Evolutionary conservation across 2,329 filamentous ascomycete species (phyloP), one percentile per base, ranked within the genome.

Genomic region (Hypomyces perniciosus): DNA sequence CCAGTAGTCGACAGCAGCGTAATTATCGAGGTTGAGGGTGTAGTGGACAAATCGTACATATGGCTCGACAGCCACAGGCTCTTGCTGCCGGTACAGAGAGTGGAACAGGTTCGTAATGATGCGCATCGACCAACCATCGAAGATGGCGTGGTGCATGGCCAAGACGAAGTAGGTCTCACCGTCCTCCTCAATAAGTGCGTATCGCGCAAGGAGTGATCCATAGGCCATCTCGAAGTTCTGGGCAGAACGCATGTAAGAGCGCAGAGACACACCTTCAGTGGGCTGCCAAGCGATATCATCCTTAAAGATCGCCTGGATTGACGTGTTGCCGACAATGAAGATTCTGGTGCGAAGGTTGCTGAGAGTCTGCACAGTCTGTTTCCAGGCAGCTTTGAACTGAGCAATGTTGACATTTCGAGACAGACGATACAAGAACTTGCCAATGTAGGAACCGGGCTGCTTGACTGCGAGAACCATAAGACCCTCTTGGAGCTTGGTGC

Each of bases 401-500:
- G 13, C 37, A 33, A 57, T 6, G 2, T 61, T 46, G 1, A 55
- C 28, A 1, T 43, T 29, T 0, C 6, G 27, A 1, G 54, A 47
- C 1, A 62, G 20, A 9, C 52, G 40, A 43, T 56, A 55, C 12
- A 56, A 40, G 31, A 50, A 55, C 12, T 57, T 52, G 5, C 52
- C 52, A 9, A 56, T 55, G 44, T 62, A 62, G 10, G 55, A 56
- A 4, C 59, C 58, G 0, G 59, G 55, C 4, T 57, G 54, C 13
- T 59, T 61, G 5, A 57, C 52, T 12, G 56, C 52, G 20, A 61
- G 54, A 7, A 57, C 60, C 44, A 73, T 60, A 1, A 73, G 61
- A 7, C 67, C 68, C 53, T 69, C 67, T 39, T 73, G 70, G 1
- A 72, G 57, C 6, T 65, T 58, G 5, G 67, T 67, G 55, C 65